Conservation (phyloP, 1,284 basidiomycete genomes). For the Inonotus obliquus region DNA sequence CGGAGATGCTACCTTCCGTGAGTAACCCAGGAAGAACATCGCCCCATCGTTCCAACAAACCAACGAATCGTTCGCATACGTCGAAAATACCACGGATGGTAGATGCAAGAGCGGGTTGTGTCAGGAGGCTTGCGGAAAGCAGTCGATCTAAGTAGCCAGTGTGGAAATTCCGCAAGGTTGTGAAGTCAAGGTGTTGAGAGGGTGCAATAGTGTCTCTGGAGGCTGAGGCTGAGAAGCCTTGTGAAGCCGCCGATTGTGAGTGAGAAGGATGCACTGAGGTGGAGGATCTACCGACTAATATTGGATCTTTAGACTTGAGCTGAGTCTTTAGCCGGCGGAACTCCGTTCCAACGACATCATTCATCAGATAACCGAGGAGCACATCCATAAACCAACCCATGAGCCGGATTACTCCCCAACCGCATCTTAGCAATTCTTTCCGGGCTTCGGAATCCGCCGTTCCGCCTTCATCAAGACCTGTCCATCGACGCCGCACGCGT, state of each 20-base stretch:
- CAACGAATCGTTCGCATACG: constrained; percentile 79
- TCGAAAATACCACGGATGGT: constrained; percentile 73
- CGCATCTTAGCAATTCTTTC: constrained; percentile 62
- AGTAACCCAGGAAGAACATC: constrained; percentile 82
- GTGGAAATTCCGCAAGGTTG: constrained; percentile 77
- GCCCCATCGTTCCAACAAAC: constrained; percentile 84
- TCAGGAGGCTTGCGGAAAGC: constrained; percentile 74
- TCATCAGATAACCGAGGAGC: constrained; percentile 79
- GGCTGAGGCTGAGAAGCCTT: constrained; percentile 2
- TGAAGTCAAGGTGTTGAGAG: constrained; percentile 63
- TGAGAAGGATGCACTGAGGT: neutral
- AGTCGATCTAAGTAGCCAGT: constrained; percentile 77
- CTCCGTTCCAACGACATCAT: constrained; percentile 85
- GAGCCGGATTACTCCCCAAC: constrained; percentile 80
- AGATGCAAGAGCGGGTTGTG: constrained; percentile 58
- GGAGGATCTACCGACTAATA: neutral
- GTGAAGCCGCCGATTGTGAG: neutral
- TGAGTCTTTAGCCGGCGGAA: constrained; percentile 63
- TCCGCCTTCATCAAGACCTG: constrained; percentile 82
- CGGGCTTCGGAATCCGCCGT: constrained; percentile 66
- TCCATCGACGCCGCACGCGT: constrained; percentile 76
- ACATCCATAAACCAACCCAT: constrained; percentile 92
- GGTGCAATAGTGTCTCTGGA: constrained; percentile 22
- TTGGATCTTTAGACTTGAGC: constrained; percentile 30
- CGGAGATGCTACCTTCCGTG: constrained; percentile 66